Base-by-base conservation (phyloP, 2,329 filamentous ascomycete genomes). In the Magnaporthales sp. region DNA sequence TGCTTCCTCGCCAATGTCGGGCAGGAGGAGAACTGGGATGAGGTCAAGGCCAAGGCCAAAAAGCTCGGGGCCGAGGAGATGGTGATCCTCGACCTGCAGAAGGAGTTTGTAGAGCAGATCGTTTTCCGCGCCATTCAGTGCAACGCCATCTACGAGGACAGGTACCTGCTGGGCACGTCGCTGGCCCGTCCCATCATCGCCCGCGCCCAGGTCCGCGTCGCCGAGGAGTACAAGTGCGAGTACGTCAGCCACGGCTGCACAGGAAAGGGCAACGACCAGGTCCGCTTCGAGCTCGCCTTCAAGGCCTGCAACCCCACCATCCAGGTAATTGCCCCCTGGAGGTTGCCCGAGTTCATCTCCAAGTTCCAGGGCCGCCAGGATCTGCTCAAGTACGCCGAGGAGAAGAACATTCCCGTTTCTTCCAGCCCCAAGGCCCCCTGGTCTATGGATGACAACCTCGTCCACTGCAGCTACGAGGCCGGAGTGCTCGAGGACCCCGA, bases 121-220 rank as follows among this genome's bases (percentile, higher is more conserved):
- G 90, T 89, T 82, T 93, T 89, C 85, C 89, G 86, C 65, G 91
- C 91, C 69, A 86, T 95, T 70, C 89, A 92, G 78, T 91, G 87
- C 76, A 87, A 89, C 70, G 86, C 86, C 69, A 85, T 88, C 76
- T 90, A 88, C 75, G 87, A 92, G 81, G 88, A 88, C 74, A 72
- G 74, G 60, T 72, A 71, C 69, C 77, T 80, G 58, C 73, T 77
- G 69, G 85, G 86, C 68, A 89, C 86, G 66, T 82, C 81, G 60
- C 82, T 91, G 68, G 89, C 89, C 69, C 86, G 89, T 67, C 89
- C 89, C 58, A 84, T 91, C 76, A 91, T 91, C 72, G 89, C 89
- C 69, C 82, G 88, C 68, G 85, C 84, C 62, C 86, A 68, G 78
- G 88, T 90, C 73, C 78, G 79, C 66, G 86, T 88, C 68, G 87